phyloP scores from a whole-genome alignment of 345 rosid genomes.

The Microthlaspi erraticum region DNA sequence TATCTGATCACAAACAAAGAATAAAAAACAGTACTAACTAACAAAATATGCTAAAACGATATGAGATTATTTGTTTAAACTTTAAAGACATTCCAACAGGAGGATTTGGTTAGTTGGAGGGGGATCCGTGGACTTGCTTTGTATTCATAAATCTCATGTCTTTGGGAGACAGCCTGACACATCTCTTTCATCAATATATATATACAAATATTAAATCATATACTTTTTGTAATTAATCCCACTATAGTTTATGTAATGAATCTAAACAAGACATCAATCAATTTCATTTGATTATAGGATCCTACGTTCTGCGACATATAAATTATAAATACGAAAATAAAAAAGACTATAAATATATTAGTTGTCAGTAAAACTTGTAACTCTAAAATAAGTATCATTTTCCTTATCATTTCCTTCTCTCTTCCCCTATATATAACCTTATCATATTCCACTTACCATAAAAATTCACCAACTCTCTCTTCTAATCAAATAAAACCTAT shows the following conservation, averaged over 20 bases:
- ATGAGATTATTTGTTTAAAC: background rate
- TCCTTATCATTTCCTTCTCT: conserved; percentile 7
- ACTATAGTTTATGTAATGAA: conserved; percentile 24
- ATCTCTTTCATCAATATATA: conserved; percentile 30
- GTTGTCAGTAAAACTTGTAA: conserved; percentile 9
- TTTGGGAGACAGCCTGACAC: conserved; percentile 33
- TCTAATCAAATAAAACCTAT: conserved; percentile 28
- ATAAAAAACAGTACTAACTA: background rate
- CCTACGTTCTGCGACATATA: conserved; percentile 18
- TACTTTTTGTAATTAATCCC: background rate
- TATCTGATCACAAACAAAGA: background rate
- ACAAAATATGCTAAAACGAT: conserved; percentile 1
- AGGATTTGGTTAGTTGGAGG: conserved; percentile 35
- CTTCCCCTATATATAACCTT: conserved; percentile 31
- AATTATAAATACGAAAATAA: background rate
- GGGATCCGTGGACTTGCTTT: conserved; percentile 25
- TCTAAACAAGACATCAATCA: conserved; percentile 16
- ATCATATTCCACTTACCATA: conserved; percentile 32
- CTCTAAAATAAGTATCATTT: background rate
- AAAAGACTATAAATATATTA: background rate
- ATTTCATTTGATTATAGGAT: background rate
- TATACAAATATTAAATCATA: background rate
- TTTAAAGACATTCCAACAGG: conserved; percentile 28
- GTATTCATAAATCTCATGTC: conserved; percentile 26
- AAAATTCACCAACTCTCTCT: conserved; percentile 45